These are phyloP conservation scores for Dalbergia oliveri DNA, from an alignment of 306 rosid species.

Conservation along the genomic window DNA sequence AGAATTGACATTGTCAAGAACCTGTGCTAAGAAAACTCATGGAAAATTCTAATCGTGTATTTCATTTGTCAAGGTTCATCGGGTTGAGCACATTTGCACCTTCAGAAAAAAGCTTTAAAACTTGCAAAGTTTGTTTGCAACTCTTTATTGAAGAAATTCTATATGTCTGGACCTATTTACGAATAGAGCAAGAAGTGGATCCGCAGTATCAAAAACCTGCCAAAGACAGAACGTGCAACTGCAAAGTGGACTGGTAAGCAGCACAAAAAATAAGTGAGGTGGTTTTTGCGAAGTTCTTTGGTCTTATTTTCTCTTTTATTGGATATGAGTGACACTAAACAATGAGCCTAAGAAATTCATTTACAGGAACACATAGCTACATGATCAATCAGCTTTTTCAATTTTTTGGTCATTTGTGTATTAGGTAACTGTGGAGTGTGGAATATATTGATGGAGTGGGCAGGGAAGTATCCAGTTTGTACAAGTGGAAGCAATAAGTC, in stretches of 20 bases:
- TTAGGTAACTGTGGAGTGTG: conserved; percentile 36
- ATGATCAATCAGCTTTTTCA: conserved; percentile 14
- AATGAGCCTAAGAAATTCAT: conserved; percentile 29
- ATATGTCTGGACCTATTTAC: neutral
- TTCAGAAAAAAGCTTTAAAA: neutral
- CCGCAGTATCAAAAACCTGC: neutral
- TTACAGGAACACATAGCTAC: conserved; percentile 1
- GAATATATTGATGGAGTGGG: conserved; percentile 50
- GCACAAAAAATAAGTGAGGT: conserved; percentile 25
- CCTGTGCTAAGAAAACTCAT: conserved; percentile 21
- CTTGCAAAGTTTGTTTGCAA: neutral
- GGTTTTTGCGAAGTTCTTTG: conserved; percentile 9
- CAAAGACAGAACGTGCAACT: neutral
- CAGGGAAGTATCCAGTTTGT: conserved; percentile 39
- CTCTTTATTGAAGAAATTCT: conserved; percentile 30
- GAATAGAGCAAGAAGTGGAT: neutral
- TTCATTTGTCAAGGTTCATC: conserved; percentile 21
- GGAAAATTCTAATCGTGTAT: neutral
- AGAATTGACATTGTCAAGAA: conserved; percentile 48
- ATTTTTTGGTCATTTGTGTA: conserved; percentile 21
- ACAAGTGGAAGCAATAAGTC: conserved; percentile 39
- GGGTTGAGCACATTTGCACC: neutral
- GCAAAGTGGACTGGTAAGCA: conserved; percentile 1
- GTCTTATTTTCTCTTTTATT: neutral
- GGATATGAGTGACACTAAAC: neutral